Evolutionary conservation across 352 stramenopile genomes (phyloP).

Genomic region (Phytophthora ohioensis): DNA sequence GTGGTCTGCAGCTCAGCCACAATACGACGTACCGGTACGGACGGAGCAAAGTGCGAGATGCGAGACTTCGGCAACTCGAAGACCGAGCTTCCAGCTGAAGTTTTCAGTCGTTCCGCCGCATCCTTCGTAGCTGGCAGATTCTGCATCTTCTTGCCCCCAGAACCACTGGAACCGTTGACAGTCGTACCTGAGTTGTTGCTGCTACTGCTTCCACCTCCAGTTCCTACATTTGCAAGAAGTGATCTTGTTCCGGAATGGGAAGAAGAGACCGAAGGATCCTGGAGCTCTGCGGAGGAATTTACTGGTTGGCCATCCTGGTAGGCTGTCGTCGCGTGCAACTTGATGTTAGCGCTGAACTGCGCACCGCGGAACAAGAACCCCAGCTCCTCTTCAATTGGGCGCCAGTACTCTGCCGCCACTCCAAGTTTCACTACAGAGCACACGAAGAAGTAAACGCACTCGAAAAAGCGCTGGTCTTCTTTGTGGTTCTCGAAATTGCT

Average conservation of each 20-base stretch:
- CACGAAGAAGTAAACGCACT: constrained; percentile 84
- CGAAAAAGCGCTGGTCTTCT: constrained; percentile 84
- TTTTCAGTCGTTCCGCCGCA: constrained; percentile 17
- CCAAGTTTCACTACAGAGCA: constrained; percentile 77
- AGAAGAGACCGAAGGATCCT: constrained; percentile 18
- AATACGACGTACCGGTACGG: constrained; percentile 67
- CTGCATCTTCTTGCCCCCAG: constrained; percentile 53
- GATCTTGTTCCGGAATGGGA: constrained; percentile 26
- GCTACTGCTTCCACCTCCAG: constrained; percentile 31
- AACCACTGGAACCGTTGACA: not conserved
- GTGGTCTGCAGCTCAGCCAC: constrained; percentile 73
- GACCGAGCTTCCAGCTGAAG: not conserved
- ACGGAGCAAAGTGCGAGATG: constrained; percentile 69
- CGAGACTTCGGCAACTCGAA: constrained; percentile 66
- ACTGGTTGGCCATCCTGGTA: constrained; percentile 24
- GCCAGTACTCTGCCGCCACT: constrained; percentile 64
- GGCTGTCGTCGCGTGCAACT: constrained; percentile 44
- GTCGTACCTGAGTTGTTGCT: constrained; percentile 15
- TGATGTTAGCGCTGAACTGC: constrained; percentile 77
- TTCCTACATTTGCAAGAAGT: constrained; percentile 8
- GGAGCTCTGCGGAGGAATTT: constrained; percentile 23
- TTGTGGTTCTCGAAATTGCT: constrained; percentile 89
- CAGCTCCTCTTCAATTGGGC: constrained; percentile 70
- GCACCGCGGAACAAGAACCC: constrained; percentile 77
- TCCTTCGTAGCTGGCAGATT: constrained; percentile 49